phyloP scores from a whole-genome alignment of 2,329 filamentous ascomycete genomes.

The Cyphellophora attinorum region DNA sequence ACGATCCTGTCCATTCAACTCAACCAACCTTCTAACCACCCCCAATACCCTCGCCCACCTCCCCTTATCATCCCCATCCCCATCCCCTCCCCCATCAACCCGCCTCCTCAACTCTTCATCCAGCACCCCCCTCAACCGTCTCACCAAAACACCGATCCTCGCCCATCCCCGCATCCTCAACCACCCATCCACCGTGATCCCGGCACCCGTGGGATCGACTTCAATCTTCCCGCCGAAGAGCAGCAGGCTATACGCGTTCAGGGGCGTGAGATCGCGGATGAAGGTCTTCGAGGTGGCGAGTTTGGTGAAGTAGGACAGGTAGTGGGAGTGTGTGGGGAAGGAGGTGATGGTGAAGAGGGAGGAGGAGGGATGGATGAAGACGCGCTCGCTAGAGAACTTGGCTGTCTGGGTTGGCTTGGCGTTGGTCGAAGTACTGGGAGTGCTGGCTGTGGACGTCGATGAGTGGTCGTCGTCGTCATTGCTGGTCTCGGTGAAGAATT shows the following conservation, averaged over 20 bases:
- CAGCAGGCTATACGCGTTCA: conserved; percentile 80
- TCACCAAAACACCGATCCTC: conserved; percentile 81
- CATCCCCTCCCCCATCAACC: conserved; percentile 59
- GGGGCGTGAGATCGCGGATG: conserved; percentile 81
- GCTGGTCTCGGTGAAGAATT: conserved; percentile 68
- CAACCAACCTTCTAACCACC: conserved; percentile 70
- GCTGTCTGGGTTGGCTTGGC: conserved; percentile 1
- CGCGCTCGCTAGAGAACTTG: conserved; percentile 55
- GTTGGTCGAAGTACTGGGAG: not conserved
- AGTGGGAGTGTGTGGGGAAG: conserved; percentile 64
- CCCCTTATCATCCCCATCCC: conserved; percentile 43
- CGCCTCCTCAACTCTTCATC: conserved; percentile 74
- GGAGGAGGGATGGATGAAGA: conserved; percentile 87
- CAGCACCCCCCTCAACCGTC: conserved; percentile 72
- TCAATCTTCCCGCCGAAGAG: conserved; percentile 75
- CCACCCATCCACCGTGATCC: conserved; percentile 88
- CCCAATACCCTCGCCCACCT: conserved; percentile 51
- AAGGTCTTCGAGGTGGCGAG: conserved; percentile 90
- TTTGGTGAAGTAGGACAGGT: conserved; percentile 83
- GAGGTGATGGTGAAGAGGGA: conserved; percentile 84
- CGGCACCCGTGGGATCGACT: conserved; percentile 78
- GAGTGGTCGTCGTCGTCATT: not conserved
- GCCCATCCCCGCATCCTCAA: conserved; percentile 81
- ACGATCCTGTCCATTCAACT: conserved; percentile 76
- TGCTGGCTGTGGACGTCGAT: not conserved